Conservation (phyloP, 495 filamentous ascomycete species). For the Penicillium crystallinum region DNA sequence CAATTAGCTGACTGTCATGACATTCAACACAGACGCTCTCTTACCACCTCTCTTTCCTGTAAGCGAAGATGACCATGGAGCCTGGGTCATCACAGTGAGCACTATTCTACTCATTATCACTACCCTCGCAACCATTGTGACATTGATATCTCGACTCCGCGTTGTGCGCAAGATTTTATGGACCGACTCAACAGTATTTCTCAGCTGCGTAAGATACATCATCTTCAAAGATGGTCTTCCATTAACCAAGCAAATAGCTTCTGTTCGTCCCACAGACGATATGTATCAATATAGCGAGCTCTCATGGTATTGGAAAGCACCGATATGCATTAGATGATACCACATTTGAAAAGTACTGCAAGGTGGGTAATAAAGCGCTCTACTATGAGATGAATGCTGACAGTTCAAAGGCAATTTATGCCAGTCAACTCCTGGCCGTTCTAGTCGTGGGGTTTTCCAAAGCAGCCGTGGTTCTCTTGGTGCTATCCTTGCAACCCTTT, state of each 20-base stretch:
- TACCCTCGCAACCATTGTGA: slow-evolving; percentile 1
- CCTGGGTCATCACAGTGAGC: slow-evolving; percentile 12
- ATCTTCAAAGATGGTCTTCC: not conserved
- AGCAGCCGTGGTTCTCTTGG: slow-evolving; percentile 8
- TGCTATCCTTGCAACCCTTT: slow-evolving; percentile 12
- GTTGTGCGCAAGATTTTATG: not conserved
- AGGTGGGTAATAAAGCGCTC: not conserved
- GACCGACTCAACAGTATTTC: not conserved
- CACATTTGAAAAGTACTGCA: slow-evolving; percentile 4
- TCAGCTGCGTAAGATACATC: slow-evolving; percentile 1
- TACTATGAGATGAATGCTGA: not conserved
- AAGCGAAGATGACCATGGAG: slow-evolving; percentile 5
- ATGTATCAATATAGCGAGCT: slow-evolving; percentile 9
- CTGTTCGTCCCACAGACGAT: slow-evolving; percentile 5
- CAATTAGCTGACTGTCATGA: not conserved
- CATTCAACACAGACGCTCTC: not conserved
- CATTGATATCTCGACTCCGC: slow-evolving; percentile 5
- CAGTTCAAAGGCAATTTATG: not conserved
- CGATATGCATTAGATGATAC: not conserved
- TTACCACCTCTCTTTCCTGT: slow-evolving; percentile 7
- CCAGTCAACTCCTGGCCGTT: slow-evolving; percentile 8
- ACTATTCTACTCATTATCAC: slow-evolving; percentile 10
- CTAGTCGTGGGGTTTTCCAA: slow-evolving; percentile 13
- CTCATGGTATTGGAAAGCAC: slow-evolving; percentile 7
- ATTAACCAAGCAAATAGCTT: not conserved